A percentile compares a stretch with the other conserved stretches of the same genome.
Evolutionary conservation across 164 flowering plant genomes (phyloP).

Genomic region (Paratinospora sagittata): DNA sequence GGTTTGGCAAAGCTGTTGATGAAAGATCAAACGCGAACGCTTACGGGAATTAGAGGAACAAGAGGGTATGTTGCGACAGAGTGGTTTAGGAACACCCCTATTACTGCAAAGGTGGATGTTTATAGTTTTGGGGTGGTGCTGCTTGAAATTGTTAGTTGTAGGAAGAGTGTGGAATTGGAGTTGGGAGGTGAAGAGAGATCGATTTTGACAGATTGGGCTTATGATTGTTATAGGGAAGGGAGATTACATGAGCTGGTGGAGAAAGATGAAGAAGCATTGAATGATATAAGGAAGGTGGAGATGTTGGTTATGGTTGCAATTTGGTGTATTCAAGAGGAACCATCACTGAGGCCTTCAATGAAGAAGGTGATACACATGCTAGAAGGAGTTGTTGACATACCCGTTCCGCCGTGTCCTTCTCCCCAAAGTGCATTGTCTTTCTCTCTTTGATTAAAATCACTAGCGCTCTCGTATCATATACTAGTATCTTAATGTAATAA

Average conservation of each 20-base stretch:
- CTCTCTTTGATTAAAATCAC: too few relatives aligned
- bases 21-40: conserved; percentile 1
- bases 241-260: conserved; percentile 1
- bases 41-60: conserved; percentile 12
- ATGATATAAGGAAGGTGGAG: conserved; percentile 3
- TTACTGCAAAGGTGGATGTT: conserved; percentile 13
- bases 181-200: neutral
- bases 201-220: conserved; percentile 7
- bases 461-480: too few relatives aligned
- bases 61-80: conserved; percentile 16
- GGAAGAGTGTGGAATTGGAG: conserved; percentile 2
- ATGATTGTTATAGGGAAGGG: neutral
- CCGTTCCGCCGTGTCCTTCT: neutral
- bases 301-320: conserved; percentile 6
- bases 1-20: conserved; percentile 14
- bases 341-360: conserved; percentile 2
- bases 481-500: too few relatives aligned
- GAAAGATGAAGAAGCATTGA: neutral
- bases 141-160: conserved; percentile 4
- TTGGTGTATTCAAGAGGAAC: conserved; percentile 10
- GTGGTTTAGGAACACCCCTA: conserved; percentile 10
- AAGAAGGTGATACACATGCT: conserved; percentile 1
- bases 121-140: conserved; percentile 12
- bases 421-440: too few relatives aligned
- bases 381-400: neutral